Conservation (phyloP, 2,329 filamentous ascomycete genomes). For the Myriosclerotinia duriaeana region DNA sequence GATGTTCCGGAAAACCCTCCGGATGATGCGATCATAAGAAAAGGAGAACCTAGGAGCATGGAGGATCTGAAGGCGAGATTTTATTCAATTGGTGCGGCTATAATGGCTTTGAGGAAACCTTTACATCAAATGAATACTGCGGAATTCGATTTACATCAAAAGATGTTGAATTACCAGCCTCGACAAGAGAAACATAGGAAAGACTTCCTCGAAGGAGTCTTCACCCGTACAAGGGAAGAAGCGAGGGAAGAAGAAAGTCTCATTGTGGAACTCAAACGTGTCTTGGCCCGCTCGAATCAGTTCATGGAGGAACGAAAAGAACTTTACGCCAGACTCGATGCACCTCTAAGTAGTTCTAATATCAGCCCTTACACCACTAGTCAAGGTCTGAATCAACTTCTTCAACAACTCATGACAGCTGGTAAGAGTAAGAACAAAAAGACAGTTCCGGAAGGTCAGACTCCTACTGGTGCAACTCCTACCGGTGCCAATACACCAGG, state of each 20-base stretch:
- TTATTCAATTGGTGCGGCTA: constrained; percentile 79
- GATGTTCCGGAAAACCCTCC: background rate
- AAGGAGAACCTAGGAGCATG: constrained; percentile 61
- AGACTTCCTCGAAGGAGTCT: constrained; percentile 75
- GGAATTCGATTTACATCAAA: constrained; percentile 80
- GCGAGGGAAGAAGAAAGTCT: constrained; percentile 89
- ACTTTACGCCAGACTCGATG: constrained; percentile 82
- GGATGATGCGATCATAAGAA: constrained; percentile 42
- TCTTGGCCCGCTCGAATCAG: constrained; percentile 79
- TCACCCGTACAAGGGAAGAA: constrained; percentile 80
- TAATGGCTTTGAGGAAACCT: constrained; percentile 78
- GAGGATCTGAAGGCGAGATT: constrained; percentile 92
- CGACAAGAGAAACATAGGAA: constrained; percentile 78
- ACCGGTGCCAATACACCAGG: constrained; percentile 39
- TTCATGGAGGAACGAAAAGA: constrained; percentile 87
- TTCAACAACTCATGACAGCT: constrained; percentile 76
- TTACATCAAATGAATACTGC: constrained; percentile 82
- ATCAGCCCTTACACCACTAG: constrained; percentile 79
- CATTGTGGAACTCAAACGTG: constrained; percentile 86
- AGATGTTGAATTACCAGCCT: constrained; percentile 83
- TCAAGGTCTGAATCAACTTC: constrained; percentile 72
- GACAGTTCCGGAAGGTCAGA: constrained; percentile 58
- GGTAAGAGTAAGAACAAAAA: constrained; percentile 91
- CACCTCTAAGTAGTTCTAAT: constrained; percentile 67
- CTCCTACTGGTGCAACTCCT: constrained; percentile 43